These are phyloP conservation scores for Zalaria sp. DNA, from an alignment of 2,329 filamentous ascomycete genomes.

Conservation along the genomic window DNA sequence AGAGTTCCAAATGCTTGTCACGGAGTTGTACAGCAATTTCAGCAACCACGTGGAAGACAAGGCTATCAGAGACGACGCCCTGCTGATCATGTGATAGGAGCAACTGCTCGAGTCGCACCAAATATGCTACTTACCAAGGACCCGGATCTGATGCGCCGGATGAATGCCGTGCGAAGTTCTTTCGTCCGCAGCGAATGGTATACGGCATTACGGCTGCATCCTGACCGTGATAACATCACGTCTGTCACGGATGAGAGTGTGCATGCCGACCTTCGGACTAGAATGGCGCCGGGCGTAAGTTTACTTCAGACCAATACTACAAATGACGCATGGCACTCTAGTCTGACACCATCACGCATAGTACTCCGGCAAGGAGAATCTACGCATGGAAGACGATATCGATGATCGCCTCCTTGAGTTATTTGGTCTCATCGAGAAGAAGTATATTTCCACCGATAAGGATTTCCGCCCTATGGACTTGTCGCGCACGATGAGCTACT, in stretches of 20 bases:
- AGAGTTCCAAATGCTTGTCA: neutral
- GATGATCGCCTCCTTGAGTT: conserved; percentile 20
- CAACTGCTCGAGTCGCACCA: conserved; percentile 23
- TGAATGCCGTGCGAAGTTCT: conserved; percentile 22
- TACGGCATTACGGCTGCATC: conserved; percentile 22
- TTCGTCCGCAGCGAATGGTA: conserved; percentile 23
- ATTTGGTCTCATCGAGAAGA: conserved; percentile 17
- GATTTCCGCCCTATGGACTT: conserved; percentile 21
- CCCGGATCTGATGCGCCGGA: conserved; percentile 21
- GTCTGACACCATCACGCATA: neutral
- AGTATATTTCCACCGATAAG: conserved; percentile 19
- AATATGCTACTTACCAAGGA: conserved; percentile 22
- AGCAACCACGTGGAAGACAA: neutral
- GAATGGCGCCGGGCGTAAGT: conserved; percentile 20
- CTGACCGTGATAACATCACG: conserved; percentile 25
- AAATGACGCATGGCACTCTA: neutral
- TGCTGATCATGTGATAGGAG: conserved; percentile 14
- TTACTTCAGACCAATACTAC: neutral
- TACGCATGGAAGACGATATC: conserved; percentile 21
- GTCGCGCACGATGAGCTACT: conserved; percentile 21
- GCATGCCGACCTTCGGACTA: conserved; percentile 21
- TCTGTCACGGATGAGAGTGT: conserved; percentile 23
- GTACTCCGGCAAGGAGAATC: conserved; percentile 26
- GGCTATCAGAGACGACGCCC: conserved; percentile 1
- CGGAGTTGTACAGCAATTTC: neutral